These are phyloP conservation scores for Colletotrichum magnum DNA, from an alignment of 2,329 filamentous ascomycete genomes.

Conservation along the genomic window DNA sequence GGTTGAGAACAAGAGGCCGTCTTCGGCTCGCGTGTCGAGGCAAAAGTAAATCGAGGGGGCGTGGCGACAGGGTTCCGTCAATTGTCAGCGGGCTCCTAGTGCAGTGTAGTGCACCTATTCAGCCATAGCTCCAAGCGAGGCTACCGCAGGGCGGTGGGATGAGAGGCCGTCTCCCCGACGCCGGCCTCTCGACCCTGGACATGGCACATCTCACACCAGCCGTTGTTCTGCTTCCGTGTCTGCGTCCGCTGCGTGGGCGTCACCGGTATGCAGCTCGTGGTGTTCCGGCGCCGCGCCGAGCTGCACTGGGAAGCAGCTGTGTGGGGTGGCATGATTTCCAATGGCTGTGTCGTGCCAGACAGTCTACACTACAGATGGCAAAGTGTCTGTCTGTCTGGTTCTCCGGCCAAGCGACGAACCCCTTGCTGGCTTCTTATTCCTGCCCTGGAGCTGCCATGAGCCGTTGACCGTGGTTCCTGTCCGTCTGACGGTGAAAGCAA, in stretches of 20 bases:
- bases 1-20: slow-evolving; percentile 18
- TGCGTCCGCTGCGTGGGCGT: slow-evolving; percentile 6
- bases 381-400: slow-evolving; percentile 1
- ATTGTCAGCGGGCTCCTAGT: slow-evolving; percentile 14
- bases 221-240: background rate
- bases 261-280: slow-evolving; percentile 30
- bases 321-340: slow-evolving; percentile 34
- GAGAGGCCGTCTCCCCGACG: slow-evolving; percentile 12
- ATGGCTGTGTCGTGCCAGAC: slow-evolving; percentile 17
- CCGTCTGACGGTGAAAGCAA: background rate
- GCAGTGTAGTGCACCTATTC: slow-evolving; percentile 7
- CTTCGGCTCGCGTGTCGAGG: slow-evolving; percentile 33
- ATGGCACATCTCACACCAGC: background rate
- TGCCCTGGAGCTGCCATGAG: background rate
- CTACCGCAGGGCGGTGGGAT: slow-evolving; percentile 9
- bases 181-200: background rate
- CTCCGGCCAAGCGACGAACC: background rate
- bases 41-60: slow-evolving; percentile 30
- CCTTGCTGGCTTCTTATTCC: background rate
- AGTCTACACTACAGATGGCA: slow-evolving; percentile 3
- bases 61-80: slow-evolving; percentile 32
- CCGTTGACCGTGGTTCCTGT: slow-evolving; percentile 4
- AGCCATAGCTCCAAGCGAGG: slow-evolving; percentile 31
- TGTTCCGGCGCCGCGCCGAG: slow-evolving; percentile 22
- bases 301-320: slow-evolving; percentile 27